These are phyloP conservation scores for Salix koriyanagi DNA, from an alignment of 345 rosid genomes.

Conservation along the genomic window DNA sequence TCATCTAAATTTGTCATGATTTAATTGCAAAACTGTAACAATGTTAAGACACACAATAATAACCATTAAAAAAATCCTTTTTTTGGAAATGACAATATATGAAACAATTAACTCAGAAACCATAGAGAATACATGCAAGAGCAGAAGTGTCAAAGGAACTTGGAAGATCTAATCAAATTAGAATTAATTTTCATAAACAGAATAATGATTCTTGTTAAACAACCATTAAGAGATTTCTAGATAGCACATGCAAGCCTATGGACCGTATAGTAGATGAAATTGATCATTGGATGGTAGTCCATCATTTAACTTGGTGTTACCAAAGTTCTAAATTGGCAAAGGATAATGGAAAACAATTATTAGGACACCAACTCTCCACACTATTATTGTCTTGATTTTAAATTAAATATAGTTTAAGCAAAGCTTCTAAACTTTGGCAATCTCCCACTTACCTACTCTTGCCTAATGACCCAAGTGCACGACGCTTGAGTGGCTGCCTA, in stretches of 20 bases:
- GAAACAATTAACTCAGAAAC: not conserved
- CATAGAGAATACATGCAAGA: not conserved
- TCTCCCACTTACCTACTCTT: constrained; percentile 68
- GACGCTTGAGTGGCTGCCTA: constrained; percentile 59
- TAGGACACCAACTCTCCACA: too few species aligned
- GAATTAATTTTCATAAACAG: not conserved
- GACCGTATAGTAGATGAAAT: not conserved
- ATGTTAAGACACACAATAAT: not conserved
- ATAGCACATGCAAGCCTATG: not conserved
- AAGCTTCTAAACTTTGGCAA: not conserved
- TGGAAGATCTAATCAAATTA: not conserved
- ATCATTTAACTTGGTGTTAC: not conserved
- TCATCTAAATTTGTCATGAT: constrained; percentile 2
- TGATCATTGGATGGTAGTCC: not conserved
- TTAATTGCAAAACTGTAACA: not conserved
- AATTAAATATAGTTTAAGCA: too few species aligned
- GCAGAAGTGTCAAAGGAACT: not conserved
- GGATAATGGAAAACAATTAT: not conserved
- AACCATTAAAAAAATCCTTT: not conserved
- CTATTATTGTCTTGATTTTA: too few species aligned
- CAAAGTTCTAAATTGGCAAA: not conserved
- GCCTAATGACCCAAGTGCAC: constrained; percentile 87
- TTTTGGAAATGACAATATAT: not conserved
- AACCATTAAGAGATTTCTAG: not conserved
- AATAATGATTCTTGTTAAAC: not conserved